Evolutionary conservation across 176 grass and related monocot genomes (phyloP), one percentile per base, ranked within the genome.

Genomic region (Carex kokanica): DNA sequence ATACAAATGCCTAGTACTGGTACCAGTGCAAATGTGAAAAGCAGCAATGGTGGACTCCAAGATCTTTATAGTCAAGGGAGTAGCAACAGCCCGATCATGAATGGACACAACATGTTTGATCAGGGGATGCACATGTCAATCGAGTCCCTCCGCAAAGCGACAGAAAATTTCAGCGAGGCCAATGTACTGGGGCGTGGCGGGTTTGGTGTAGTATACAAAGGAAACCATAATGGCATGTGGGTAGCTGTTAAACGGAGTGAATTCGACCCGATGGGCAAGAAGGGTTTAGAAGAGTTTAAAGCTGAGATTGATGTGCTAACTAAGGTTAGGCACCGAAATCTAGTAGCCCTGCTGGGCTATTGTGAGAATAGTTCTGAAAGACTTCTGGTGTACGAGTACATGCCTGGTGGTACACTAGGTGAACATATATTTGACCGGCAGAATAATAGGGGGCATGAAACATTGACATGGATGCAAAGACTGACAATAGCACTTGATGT

Each of bases 381-480:
- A 62, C 92, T 98, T 74, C 87, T 98, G 83, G 96, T 98, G n/a
- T 98, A 98, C 78, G 96, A 98, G 83, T 98, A 81, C 81, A 95
- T 98, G 91, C 62, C 93, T 0, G 86, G 86, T 29, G 93, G 96
- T 60, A 98, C 96, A 71, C 67, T 98, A 58, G 90, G 91, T 2
- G 61, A 98, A 72, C 90, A 90, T 85, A 75, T 98, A 69, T 95
- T 90, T 81, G 96, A 98, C 82, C 88, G 78, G 83, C 78, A 91
- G 8, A 70, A 73, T 45, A 78, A 54, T 51, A 93, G 84, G 20
- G 86, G 88, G 64, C 80, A 85, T 74, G 18, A 83, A 85, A 91
- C 92, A 71, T 91, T 98, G 86, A 93, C 92, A 65, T 98, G 96
- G 96, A 88, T 90, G 66, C 93, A 98, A 31, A 91, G 96, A 84